Base-by-base conservation (phyloP, 2,329 filamentous ascomycete species). In the Claviceps sp. region DNA sequence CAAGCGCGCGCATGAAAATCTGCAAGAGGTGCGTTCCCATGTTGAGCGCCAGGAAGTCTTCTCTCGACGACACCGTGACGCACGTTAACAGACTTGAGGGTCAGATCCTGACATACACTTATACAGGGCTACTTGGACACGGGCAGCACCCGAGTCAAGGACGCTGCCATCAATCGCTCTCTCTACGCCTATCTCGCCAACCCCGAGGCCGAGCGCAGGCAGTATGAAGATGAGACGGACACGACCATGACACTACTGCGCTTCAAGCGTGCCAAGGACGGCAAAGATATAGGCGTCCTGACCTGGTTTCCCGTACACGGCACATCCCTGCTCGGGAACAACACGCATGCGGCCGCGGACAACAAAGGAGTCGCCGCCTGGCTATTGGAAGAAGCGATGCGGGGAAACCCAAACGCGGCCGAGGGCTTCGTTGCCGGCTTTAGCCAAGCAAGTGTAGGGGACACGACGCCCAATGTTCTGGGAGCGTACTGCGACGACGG, bases 291-390 rank as follows among this genome's bases (percentile, higher is more conserved):
- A 43, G 90, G 89, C 13, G 73, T 94, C 1, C 69, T 97, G 53
- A 93, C 88, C 16, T 97, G 90, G 87, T 95, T 91, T 65, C 81
- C 91, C 2, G 87, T 90, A 0, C 91, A 97, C 65, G 90, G 90
- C 47, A 97, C 91, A 0, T 95, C 89, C 0, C 80, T 96, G 67
- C 80, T 90, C 24, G 85, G 87, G 51, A 96, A 96, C 69, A 95
- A 95, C 68, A 96, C 89, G 0, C 75, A 95, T 14, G 80, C 93
- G 49, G 84, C 89, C 2, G 91, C 88, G n/a, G 91, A 97, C 66
- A 97, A 97, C 72, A 97, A 97, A 70, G 91, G 91, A 13, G 88
- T 95, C 6, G 90, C 91, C 2, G 87, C 90, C 0, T 85, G 85
- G 63, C 72, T 95, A 13, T 84, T 96, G 50, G 91, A 97, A 64